Percentiles rank a stretch among this genome's conserved stretches.
Conservation (phyloP, 495 filamentous ascomycete species). For the Aspergillus taichungensis region DNA sequence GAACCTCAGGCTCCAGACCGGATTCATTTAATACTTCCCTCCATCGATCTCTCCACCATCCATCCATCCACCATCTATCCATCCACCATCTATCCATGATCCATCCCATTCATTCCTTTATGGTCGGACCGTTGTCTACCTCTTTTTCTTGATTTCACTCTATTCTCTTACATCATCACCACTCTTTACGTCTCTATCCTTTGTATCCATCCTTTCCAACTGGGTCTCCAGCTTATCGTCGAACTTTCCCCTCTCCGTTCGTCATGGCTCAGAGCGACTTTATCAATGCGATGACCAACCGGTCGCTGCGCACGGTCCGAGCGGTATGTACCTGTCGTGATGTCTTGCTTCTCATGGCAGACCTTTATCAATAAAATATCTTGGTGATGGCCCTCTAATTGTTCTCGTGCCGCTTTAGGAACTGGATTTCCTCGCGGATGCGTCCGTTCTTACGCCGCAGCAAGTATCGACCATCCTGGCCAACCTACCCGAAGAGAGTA, state of each 20-base stretch:
- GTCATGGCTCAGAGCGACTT: constrained; percentile 34
- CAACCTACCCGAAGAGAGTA: constrained; percentile 60
- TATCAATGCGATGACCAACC: constrained; percentile 52
- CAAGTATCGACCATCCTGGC: constrained; percentile 61
- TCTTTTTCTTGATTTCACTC: not conserved
- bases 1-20: not conserved
- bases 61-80: not conserved
- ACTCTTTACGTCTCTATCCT: not conserved
- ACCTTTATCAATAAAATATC: too few species aligned
- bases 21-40: too few species aligned
- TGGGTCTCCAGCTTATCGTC: not conserved
- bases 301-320: constrained; percentile 79
- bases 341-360: not conserved
- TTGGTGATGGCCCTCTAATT: constrained; percentile 1
- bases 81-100: not conserved
- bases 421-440: constrained; percentile 80
- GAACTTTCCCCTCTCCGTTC: not conserved
- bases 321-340: constrained; percentile 44
- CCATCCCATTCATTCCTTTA: too few species aligned
- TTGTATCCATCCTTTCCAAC: not conserved
- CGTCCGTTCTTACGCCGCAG: constrained; percentile 59
- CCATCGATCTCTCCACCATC: not conserved
- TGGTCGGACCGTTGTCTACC: too few species aligned
- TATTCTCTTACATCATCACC: not conserved
- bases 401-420: constrained; percentile 47